Evolutionary conservation across 129 eudicot species (phyloP).

Genomic region (Helianthus annuus): DNA sequence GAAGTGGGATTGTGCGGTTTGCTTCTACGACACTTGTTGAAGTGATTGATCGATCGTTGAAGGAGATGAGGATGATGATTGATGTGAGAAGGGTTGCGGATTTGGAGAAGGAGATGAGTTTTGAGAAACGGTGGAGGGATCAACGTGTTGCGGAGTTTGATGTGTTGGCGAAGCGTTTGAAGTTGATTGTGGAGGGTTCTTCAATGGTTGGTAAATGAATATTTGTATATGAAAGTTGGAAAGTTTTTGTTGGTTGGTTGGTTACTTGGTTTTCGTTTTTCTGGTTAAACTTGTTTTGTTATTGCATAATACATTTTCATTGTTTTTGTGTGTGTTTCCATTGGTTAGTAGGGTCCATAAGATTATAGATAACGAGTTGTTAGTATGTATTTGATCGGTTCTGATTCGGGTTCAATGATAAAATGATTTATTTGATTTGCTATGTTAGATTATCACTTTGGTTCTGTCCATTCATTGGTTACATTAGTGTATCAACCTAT

Average conservation of each 20-base stretch:
- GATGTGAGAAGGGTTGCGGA: conserved; percentile 19
- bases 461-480: not conserved
- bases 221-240: conserved; percentile 13
- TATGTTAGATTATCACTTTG: not conserved
- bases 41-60: conserved; percentile 57
- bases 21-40: conserved; percentile 43
- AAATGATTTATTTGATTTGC: not conserved
- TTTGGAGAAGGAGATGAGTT: conserved; percentile 29
- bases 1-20: conserved; percentile 28
- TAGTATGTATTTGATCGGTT: not conserved
- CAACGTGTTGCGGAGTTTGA: conserved; percentile 60
- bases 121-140: conserved; percentile 60
- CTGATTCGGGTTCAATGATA: not conserved
- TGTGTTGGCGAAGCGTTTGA: conserved; percentile 60
- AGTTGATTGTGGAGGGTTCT: conserved; percentile 64
- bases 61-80: conserved; percentile 42
- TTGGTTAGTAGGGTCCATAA: not conserved
- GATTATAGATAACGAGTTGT: too few relatives aligned
- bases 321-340: not conserved
- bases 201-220: conserved; percentile 37
- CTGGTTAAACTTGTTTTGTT: not conserved
- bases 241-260: conserved; percentile 6
- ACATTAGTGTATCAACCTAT: not conserved
- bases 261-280: conserved; percentile 4
- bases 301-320: conserved; percentile 16